Evolutionary conservation across 2,329 filamentous ascomycete genomes (phyloP), one percentile per base, ranked within the genome.

Genomic region (Colletotrichum limetticola): DNA sequence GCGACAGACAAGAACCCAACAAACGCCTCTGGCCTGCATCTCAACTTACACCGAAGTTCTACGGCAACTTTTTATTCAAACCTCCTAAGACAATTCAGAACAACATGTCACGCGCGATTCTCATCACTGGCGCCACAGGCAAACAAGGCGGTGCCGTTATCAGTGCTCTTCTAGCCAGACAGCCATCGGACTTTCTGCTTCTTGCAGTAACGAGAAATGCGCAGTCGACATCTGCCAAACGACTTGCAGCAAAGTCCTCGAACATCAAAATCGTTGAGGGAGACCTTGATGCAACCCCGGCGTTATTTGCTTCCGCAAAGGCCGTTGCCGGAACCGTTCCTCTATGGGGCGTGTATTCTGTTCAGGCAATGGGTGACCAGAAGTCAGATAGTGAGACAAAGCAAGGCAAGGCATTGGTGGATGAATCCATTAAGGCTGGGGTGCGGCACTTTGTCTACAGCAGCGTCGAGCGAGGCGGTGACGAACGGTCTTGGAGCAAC

Each of bases 391-490:
- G 70, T 6, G 7, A 32, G 22, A 19, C 59, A 66, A 4, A 49
- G 0, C 90, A 93, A 79, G 91, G 91, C 66, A 90, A 86, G 53
- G 84, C 81, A 0, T 81, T 93, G 8, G 83, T 92, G 68, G 88
- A 92, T 71, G 88, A 85, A n/a, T 84, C 88, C 3, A 78, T 92
- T 70, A 85, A 86, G 30, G 80, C 87, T 30, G 84, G 85, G 14
- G 88, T 93, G 52, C 83, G 85, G 71, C 87, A 90, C 77, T 91
- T 93, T 76, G 86, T 93, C 57, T 93, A 92, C 79, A 86, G 85
- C 1, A 90, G 86, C 55, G 88, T 91, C 8, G 91, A 92, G 72
- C 89, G 91, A 52, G 87, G 88, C 56, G 89, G 90, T 24, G 84
- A 86, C 60, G 85, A 84, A 57, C 68, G 64, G 46, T 78, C 76